Evolutionary conservation across 129 eudicot genomes (phyloP), one percentile per base, ranked within the genome.

Genomic region (Smallanthus sonchifolius): DNA sequence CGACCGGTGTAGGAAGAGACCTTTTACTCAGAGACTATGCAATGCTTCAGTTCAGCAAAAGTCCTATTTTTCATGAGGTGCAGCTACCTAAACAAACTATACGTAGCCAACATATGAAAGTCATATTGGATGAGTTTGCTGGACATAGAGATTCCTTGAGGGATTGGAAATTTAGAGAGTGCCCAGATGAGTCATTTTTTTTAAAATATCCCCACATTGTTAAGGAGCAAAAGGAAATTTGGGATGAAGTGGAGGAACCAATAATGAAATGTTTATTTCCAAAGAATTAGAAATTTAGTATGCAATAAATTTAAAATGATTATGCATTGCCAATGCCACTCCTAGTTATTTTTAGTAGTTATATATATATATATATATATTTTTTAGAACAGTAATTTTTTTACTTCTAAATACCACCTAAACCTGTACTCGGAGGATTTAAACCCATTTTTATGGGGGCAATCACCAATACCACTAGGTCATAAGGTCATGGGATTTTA

Each of bases 91-190:
- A 65, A 70, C 54, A 63, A 69, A 48, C 37, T 38, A 3, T 16
- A 16, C 10, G 76, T 5, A 40, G 17, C 3, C 77, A 81, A 17
- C 69, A 61, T 30, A 69, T 80, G 82, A 83, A 72, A 76, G 77
- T 62, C 5, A 74, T 86, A 35, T 83, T 93, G 44, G 83, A 73
- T 15, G 82, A 75, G 8, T 80, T 90, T 72, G 91, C 91, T 56
- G 77, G 77, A 72, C 77, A 80, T 67, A 82, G 97, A 82, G 80
- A 81, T 20, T 47, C 81, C 30, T 83, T 75, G 30, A 38, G 74
- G 57, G 96, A 88, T 78, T 94, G 98, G 98, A 94, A 94, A 69
- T 87, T 94, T 63, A 88, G 77, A 76, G 93, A 85, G 81, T 42
- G 67, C 40, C 75, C 84, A 8, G 98, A 94, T 79, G 40, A 40